Conservation (phyloP, 116 monocot species). For the Zostera marina region DNA sequence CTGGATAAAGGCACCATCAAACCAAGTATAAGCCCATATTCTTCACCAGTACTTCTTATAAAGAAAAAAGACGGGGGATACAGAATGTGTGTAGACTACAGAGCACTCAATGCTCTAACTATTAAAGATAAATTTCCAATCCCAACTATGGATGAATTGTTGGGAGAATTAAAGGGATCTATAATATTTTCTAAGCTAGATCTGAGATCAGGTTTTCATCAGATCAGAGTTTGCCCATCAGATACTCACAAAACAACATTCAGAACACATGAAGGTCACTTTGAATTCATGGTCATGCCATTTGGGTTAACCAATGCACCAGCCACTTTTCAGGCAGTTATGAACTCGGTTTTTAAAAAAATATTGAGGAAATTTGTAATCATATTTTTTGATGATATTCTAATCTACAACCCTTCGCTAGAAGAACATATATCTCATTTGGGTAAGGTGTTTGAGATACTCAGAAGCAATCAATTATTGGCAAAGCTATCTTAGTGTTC, state of each 20-base stretch:
- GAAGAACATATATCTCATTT: neutral
- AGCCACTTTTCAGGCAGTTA: conserved; percentile 2
- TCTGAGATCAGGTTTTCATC: neutral
- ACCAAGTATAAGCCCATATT: neutral
- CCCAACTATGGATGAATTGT: neutral
- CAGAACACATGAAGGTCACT: neutral
- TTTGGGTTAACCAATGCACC: conserved; percentile 5
- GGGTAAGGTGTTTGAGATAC: neutral
- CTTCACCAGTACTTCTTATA: neutral
- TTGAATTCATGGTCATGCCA: no score
- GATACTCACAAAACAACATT: conserved; percentile 5
- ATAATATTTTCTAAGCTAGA: conserved; percentile 2
- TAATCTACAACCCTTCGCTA: neutral
- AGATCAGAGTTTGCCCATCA: neutral
- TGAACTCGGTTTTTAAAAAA: conserved; percentile 5
- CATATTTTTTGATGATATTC: conserved; percentile 6
- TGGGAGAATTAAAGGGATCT: neutral
- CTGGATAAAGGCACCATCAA: no score
- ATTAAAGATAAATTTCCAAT: neutral
- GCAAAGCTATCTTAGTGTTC: neutral
- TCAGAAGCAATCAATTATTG: neutral
- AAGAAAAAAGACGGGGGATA: neutral
- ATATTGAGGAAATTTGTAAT: neutral
- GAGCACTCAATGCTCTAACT: neutral
- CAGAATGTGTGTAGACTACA: neutral